Evolutionary conservation across 129 eudicot genomes (phyloP), one percentile per base, ranked within the genome.

Genomic region (Lactuca sativa): DNA sequence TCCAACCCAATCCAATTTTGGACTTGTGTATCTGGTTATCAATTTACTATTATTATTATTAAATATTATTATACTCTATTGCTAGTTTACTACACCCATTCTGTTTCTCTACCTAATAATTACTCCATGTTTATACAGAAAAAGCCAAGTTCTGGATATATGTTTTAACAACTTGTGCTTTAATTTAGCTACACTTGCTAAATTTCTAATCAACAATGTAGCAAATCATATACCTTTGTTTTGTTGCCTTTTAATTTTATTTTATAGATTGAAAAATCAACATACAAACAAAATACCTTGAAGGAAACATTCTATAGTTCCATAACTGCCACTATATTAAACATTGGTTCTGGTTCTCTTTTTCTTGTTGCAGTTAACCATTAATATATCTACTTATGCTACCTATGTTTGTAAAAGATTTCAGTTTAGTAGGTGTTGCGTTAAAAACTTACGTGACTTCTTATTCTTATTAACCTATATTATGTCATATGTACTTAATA

Each of bases 131-230:
- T 41, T 41, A 51, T 60, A 75, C 68, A 66, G 74, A 69, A 76
- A 64, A 69, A 76, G 75, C 70, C 62, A 62, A 48, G 70, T 56
- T 69, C 64, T 61, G 64, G 40, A 69, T 67, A 18, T 76, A 33
- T 65, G 44, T 75, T 1, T 25, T 25, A 25, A 25, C 69, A 69
- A 61, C 70, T 69, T 76, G 62, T 52, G 70, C 70, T 76, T 62
- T 76, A 47, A 2, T 10, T 47, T 10, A 54, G 62, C 74, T 48
- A 68, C 74, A 49, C 36, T 59, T 69, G 75, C 71, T 76, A 54
- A 9, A 54, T 43, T 69, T 32, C 59, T 77, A 69, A 69, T 68
- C 14, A 68, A 54, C 75, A 53, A 60, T 61, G 40, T 62, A 76
- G 64, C 76, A 61, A 40, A 49, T 54, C 9, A 48, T 49, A 75